Evolutionary conservation across 2,329 filamentous ascomycete species (phyloP), one percentile per base, ranked within the genome.

Genomic region (Talaromyces sp.): DNA sequence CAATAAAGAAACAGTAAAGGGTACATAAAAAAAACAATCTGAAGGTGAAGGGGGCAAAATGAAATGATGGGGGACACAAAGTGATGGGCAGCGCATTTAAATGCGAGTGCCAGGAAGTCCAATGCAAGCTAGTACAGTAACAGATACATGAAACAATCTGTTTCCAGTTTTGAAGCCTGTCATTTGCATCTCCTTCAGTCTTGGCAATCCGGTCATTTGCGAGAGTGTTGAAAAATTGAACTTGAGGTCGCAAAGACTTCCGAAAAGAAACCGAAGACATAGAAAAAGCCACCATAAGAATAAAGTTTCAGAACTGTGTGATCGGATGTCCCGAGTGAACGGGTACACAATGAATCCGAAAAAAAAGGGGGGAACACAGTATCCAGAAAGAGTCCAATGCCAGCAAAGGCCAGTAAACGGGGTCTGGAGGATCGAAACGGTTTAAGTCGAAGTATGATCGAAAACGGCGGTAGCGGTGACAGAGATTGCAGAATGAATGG

Each of bases 401-500:
- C 49, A 48, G 51, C 49, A 45, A 44, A 24, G 43, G 47, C 51
- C 61, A 62, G 58, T 55, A 54, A 37, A 58, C 54, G 52, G 55
- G 58, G 43, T 35, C 58, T 57, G 60, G 60, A 61, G 55, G 60
- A 55, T 67, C 69, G 66, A 71, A 66, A 65, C 64, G 63, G 66
- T 52, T 50, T 50, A 61, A 50, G 64, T 69, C 68, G 66, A 65
- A 64, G 62, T 55, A 62, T 57, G 64, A 69, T 70, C 68, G 66
- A 68, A 57, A 66, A 64, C 62, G 55, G 65, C n/a, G 65, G 58
- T 69, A 63, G 68, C 69, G 68, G 61, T 52, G 59, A 63, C 58
- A 65, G 66, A 70, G 65, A 65, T 62, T 69, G 68, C 66, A 71
- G 58, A 64, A 63, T 64, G 66, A 66, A 69, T 65, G 63, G 66